These are phyloP conservation scores for Wallacemonas sp. DNA, from an alignment of 208 protist species.

Conservation along the genomic window DNA sequence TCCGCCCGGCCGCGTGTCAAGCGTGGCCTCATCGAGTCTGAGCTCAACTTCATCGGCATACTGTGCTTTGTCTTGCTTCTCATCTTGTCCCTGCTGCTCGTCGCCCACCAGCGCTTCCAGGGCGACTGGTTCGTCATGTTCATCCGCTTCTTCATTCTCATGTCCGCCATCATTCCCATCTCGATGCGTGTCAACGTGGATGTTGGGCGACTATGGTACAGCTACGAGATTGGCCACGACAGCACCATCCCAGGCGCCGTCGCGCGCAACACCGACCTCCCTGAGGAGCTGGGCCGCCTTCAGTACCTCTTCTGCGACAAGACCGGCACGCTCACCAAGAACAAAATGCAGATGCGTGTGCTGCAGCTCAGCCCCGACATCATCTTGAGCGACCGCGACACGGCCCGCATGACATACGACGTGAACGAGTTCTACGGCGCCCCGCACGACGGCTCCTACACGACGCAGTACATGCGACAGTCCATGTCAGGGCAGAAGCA, in stretches of 20 bases:
- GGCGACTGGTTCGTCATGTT: constrained; percentile 91
- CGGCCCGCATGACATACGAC: constrained; percentile 36
- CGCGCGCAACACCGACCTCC: constrained; percentile 95
- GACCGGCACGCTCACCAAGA: constrained; percentile 99
- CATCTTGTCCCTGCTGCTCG: constrained; percentile 63
- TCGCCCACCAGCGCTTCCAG: constrained; percentile 67
- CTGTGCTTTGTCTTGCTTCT: constrained; percentile 81
- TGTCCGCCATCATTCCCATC: constrained; percentile 98
- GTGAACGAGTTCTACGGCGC: constrained; percentile 40
- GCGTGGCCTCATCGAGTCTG: constrained; percentile 93
- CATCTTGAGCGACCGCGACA: constrained; percentile 54
- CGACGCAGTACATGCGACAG: constrained; percentile 21
- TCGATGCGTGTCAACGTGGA: constrained; percentile 98
- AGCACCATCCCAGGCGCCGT: constrained; percentile 82
- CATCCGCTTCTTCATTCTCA: constrained; percentile 96
- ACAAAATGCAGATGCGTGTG: constrained; percentile 91
- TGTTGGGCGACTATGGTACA: constrained; percentile 97
- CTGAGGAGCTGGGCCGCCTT: constrained; percentile 98
- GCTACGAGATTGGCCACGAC: constrained; percentile 92
- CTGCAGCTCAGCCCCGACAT: constrained; percentile 52
- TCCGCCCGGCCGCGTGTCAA: constrained; percentile 86
- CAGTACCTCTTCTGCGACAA: constrained; percentile 98
- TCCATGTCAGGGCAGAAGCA: constrained; percentile 23
- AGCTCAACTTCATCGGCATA: constrained; percentile 96
- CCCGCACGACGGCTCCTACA: constrained; percentile 11